These are phyloP conservation scores for Corrigiola litoralis DNA, from an alignment of 179 eudicot genomes.

Conservation along the genomic window DNA sequence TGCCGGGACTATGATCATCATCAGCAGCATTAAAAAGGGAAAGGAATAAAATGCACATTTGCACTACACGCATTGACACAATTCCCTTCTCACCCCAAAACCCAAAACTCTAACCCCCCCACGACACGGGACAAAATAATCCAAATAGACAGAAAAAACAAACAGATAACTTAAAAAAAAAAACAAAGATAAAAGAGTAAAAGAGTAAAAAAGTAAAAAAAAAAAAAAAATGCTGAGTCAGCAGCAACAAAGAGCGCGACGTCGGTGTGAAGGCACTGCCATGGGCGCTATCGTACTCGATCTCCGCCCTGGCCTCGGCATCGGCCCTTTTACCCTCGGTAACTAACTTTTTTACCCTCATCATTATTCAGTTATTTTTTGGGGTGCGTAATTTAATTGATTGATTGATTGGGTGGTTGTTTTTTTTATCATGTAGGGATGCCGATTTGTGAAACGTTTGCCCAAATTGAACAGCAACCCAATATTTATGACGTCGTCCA, in stretches of 20 bases:
- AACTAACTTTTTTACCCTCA: not conserved
- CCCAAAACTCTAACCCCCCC: not conserved
- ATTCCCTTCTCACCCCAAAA: not conserved
- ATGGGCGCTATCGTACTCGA: conserved; percentile 89
- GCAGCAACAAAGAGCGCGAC: conserved; percentile 42
- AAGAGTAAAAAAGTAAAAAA: not conserved
- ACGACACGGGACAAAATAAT: not conserved
- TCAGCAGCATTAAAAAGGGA: not conserved
- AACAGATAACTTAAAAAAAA: not conserved
- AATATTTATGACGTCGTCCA: conserved; percentile 90
- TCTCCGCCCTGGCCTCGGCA: conserved; percentile 84
- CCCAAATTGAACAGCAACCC: conserved; percentile 90
- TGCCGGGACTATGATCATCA: too few species aligned
- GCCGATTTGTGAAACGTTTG: conserved; percentile 97
- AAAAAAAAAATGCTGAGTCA: conserved; percentile 1
- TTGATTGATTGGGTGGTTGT: not conserved
- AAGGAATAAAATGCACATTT: not conserved
- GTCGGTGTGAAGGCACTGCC: conserved; percentile 86
- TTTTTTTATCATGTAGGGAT: conserved; percentile 48
- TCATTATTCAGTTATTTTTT: not conserved
- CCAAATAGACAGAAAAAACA: not conserved
- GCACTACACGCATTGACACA: not conserved
- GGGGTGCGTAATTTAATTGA: not conserved
- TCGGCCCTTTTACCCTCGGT: conserved; percentile 92
- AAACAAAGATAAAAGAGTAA: not conserved